Percentiles rank a stretch among this genome's conserved stretches.
phyloP scores from a whole-genome alignment of 2,329 filamentous ascomycete species.

The Truncatella angustata region DNA sequence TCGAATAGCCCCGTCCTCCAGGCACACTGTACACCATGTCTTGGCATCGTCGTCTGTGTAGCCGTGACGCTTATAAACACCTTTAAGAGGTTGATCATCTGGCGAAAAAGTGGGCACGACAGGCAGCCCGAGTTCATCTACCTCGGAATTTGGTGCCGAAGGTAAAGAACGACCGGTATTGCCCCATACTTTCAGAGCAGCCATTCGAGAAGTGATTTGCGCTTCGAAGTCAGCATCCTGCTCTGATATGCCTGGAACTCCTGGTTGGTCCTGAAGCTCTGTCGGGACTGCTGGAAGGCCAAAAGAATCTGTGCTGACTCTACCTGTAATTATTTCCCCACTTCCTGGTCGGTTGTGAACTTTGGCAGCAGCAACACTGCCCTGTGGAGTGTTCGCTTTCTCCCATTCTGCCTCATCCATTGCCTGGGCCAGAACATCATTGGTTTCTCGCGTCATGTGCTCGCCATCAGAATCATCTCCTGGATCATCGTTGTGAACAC shows the following conservation, averaged over 20 bases:
- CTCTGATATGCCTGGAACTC: constrained; percentile 15
- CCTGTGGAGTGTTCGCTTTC: constrained; percentile 13
- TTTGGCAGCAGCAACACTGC: neutral
- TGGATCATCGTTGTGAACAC: neutral
- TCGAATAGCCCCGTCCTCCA: constrained; percentile 70
- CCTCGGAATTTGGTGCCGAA: constrained; percentile 27
- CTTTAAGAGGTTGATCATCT: constrained; percentile 36
- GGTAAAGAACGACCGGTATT: constrained; percentile 18
- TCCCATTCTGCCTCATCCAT: constrained; percentile 44
- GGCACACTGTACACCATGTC: constrained; percentile 80
- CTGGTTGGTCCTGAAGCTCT: constrained; percentile 35
- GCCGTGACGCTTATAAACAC: constrained; percentile 36
- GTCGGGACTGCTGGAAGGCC: constrained; percentile 47
- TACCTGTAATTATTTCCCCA: neutral
- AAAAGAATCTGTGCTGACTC: constrained; percentile 26
- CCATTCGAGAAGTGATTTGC: constrained; percentile 51
- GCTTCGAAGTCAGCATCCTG: constrained; percentile 36
- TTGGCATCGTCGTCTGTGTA: constrained; percentile 71
- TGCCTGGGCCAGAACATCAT: constrained; percentile 43
- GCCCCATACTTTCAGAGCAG: constrained; percentile 42
- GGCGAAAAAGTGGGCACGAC: constrained; percentile 50
- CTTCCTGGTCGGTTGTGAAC: neutral
- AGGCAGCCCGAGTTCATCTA: constrained; percentile 41
- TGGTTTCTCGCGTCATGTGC: constrained; percentile 41
- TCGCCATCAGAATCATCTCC: constrained; percentile 49